Evolutionary conservation across 2,329 filamentous ascomycete genomes (phyloP), one percentile per base, ranked within the genome.

Genomic region (Dothideomycetidae sp.): DNA sequence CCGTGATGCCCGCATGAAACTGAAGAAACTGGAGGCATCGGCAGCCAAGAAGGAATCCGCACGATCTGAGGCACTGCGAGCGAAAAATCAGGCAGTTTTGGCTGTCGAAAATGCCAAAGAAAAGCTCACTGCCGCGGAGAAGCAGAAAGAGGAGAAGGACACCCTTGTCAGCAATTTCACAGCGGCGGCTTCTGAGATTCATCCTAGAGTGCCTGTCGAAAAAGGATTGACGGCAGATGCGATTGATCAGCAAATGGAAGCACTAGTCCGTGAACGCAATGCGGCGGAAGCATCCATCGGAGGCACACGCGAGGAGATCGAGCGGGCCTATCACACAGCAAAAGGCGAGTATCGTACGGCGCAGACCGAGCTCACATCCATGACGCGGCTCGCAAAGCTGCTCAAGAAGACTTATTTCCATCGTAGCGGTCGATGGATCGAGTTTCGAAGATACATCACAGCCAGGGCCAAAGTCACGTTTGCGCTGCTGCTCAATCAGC

Each of bases 401-500:
- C 60, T 76, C 30, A 69, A 68, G 47, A 51, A 65, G 19, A 74
- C 84, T 1, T 71, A 93, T 29, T 59, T 63, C 7, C 64, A 78
- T 40, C 81, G 90, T 11, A 70, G 81, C 40, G 62, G 68, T 17
- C 76, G 84, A 48, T 98, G 85, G 81, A 68, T 73, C 40, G 67
- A 71, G 35, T 96, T 98, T 58, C 80, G 88, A 50, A 71, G 76
- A 16, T 73, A 77, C 48, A 94, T 98, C 50, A 88, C 85, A 26
- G 74, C 79, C n/a, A 75, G 81, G 39, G 82, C 90, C 31, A 78
- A 84, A 34, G 78, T 80, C 37, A 83, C 82, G 43, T 98, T 98
- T 59, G 78, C 73, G 36, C 92, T 90, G 52, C 70, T 96, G 10
- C 72, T 98, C 41, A 83, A 78, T 51, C 86, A 96, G 59, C 77